Base-by-base conservation (phyloP, 768 basidiomycete species). In the Cystobasidium tubakii region DNA sequence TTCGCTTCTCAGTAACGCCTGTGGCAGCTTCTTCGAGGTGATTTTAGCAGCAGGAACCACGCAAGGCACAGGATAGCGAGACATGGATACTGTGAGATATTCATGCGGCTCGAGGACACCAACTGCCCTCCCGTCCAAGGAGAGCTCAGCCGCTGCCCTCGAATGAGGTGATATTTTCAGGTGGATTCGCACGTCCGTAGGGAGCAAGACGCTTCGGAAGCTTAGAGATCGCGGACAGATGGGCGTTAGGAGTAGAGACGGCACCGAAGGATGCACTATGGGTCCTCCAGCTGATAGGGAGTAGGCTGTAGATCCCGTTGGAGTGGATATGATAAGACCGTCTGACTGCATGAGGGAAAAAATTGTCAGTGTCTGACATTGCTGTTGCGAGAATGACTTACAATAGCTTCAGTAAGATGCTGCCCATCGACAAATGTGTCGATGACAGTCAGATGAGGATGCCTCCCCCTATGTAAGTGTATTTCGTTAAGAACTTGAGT, bases 401-500 rank as follows among this genome's bases (percentile, higher is more conserved):
- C 66, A 73, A 96, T 91, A 55, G 92, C 91, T 82, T 96, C 94
- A 1, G 94, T 97, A 29, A 97, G 85, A 82, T 94, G 92, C 79
- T 96, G 92, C 0, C 90, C 91, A 78, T 97, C 92, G 15, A 95
- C 92, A 81, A 86, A 95, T 17, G 92, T 90, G 80, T 96, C 92
- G 70, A 96, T 91, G 2, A 91, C 91, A 77, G 92, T 93, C 43
- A 97, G 84, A 78, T 95, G 93, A 0, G 93, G 89, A 76, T 90
- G 90, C 25, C 90, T 87, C 15, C 94, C 94, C 31, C 94, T 87
- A 81, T 97, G 94, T 42, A 97, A 83, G 1, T 91, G 88, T 73
- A 97, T 87, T 81, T 97, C 94, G 79, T 97, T 97, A 92, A 97
- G 94, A 43, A 95, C 94, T 81, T 95, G 93, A 89, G 90, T 93